Conservation (phyloP, 2,329 filamentous ascomycete species). For the Westerdykella sp. region DNA sequence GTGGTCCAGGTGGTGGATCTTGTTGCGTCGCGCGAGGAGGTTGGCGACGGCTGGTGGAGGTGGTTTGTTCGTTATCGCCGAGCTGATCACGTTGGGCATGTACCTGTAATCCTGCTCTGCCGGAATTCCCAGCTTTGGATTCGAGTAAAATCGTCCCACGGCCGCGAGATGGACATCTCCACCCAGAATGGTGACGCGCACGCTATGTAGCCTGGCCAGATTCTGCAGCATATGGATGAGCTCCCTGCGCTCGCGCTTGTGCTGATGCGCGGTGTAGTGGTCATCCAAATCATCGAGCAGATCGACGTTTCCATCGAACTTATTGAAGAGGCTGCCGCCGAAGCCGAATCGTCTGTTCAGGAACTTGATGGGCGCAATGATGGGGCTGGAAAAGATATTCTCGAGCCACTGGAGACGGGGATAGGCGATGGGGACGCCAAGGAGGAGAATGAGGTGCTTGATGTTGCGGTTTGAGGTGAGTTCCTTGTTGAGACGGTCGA, state of each 20-base stretch:
- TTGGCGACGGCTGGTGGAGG: conserved; percentile 61
- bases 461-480: conserved; percentile 50
- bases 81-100: conserved; percentile 59
- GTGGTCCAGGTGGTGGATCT: conserved; percentile 58
- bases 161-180: conserved; percentile 61
- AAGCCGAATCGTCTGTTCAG: conserved; percentile 86
- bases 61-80: conserved; percentile 63
- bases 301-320: conserved; percentile 75
- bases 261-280: conserved; percentile 80
- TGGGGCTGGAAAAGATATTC: conserved; percentile 77
- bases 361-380: conserved; percentile 84
- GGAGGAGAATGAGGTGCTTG: conserved; percentile 57
- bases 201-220: conserved; percentile 49
- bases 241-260: conserved; percentile 78
- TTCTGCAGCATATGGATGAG: conserved; percentile 62
- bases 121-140: conserved; percentile 51
- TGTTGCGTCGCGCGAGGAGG: conserved; percentile 56
- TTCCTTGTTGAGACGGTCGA: conserved; percentile 49
- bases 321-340: conserved; percentile 80
- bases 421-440: conserved; percentile 66
- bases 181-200: conserved; percentile 57
- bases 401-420: conserved; percentile 89
- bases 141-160: conserved; percentile 59
- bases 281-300: conserved; percentile 60
- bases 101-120: conserved; percentile 56